These are phyloP conservation scores for Lichenothelia convexa DNA, from an alignment of 495 filamentous ascomycete genomes.

Conservation along the genomic window DNA sequence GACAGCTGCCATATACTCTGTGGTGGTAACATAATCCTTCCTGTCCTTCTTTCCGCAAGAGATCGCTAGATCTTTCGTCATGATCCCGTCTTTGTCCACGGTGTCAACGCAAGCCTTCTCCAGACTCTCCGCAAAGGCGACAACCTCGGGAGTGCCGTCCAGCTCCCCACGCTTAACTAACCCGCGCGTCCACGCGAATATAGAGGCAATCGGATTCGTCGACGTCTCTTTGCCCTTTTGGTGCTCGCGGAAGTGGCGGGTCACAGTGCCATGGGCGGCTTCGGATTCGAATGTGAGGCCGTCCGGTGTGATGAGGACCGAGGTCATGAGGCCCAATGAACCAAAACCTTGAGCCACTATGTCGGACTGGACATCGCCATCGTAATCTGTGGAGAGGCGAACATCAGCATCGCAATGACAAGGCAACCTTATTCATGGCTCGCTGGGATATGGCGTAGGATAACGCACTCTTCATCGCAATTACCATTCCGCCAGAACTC, in stretches of 20 bases:
- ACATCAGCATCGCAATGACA: too few relatives aligned
- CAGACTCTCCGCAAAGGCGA: slow-evolving; percentile 73
- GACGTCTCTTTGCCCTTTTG: slow-evolving; percentile 93
- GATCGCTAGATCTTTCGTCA: slow-evolving; percentile 96
- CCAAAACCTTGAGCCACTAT: slow-evolving; percentile 97
- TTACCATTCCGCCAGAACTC: slow-evolving; percentile 82
- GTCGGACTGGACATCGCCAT: slow-evolving; percentile 97
- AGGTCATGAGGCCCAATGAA: slow-evolving; percentile 95
- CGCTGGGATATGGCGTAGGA: too few relatives aligned
- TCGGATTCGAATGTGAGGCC: slow-evolving; percentile 93
- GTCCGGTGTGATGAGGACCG: slow-evolving; percentile 84
- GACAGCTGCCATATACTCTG: slow-evolving; percentile 73
- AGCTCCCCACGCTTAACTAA: slow-evolving; percentile 82
- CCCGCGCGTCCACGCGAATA: slow-evolving; percentile 97
- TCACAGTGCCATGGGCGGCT: slow-evolving; percentile 96
- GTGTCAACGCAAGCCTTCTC: slow-evolving; percentile 91
- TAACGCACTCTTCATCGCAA: slow-evolving; percentile 94
- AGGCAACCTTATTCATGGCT: too few relatives aligned
- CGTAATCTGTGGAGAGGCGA: slow-evolving; percentile 49
- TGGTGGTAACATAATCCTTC: slow-evolving; percentile 72
- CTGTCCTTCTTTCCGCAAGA: slow-evolving; percentile 71
- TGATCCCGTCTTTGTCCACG: slow-evolving; percentile 82
- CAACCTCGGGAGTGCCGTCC: slow-evolving; percentile 72
- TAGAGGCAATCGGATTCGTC: slow-evolving; percentile 95
- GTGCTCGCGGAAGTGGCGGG: slow-evolving; percentile 95